Base-by-base conservation (phyloP, 2,329 filamentous ascomycete species). In the Leptographium lundbergii region DNA sequence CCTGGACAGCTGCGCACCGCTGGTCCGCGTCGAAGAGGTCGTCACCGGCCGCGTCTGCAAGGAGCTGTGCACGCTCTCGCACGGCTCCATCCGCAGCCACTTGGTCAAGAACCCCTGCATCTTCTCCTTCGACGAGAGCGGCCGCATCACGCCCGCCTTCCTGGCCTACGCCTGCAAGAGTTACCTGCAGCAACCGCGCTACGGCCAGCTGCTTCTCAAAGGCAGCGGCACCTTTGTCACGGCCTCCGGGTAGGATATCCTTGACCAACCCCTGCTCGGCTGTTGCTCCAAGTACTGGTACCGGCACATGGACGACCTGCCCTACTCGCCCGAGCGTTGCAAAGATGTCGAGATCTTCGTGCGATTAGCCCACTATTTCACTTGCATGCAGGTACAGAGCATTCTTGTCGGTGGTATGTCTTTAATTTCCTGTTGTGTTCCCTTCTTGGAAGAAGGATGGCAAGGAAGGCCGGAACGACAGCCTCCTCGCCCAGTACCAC, bases 351-450 rank as follows among this genome's bases (percentile, higher is more conserved):
- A 57, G 32, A 6, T 1, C 7, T 51, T 57, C 14, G 32, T 57
- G 45, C 47, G 29, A 13, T 57, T 47, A 3, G n/a, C 48, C 14
- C n/a, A 57, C 32, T 57, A 39, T 47, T 50, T 51, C 19, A 57
- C 56, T 32, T 57, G 56, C 36, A 27, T 57, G 29, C 56, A 57
- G 48, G n/a, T 57, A 5, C 56, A 57, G 47, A 57, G 56, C 56
- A 36, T 57, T 19, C 47, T 57, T 29, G 45, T 57, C 24, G 48
- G 56, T 13, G 56, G 56, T 53, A 27, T 17, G 56, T 51, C 6
- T 45, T 42, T 19, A 4, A 9, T 7, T 4, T 19, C 17, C 39
- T 6, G 14, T 19, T 19, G 14, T 17, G 19, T 19, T 42, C 45
- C n/a, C 24, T 53, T 14, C 14, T 34, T 32, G 52, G 4, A 52